phyloP scores from a whole-genome alignment of 1,284 basidiomycete genomes.

The Fomitopsis betulina region DNA sequence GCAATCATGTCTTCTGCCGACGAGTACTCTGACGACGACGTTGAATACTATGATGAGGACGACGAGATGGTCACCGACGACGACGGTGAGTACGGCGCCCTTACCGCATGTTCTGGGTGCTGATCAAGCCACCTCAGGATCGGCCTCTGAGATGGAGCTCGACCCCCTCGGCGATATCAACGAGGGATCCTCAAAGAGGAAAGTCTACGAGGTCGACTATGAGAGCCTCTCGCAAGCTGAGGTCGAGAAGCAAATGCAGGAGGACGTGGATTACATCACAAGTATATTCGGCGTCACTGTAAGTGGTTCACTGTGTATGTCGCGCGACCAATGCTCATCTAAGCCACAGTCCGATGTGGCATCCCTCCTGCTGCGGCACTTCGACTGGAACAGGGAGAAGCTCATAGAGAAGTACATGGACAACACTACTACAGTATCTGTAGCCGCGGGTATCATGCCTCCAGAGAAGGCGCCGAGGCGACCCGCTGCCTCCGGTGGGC shows the following conservation, averaged over 20 bases:
- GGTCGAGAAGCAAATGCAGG: conserved; percentile 73
- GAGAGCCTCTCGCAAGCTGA: conserved; percentile 69
- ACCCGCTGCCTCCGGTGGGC: conserved; percentile 8
- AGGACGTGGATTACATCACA: conserved; percentile 80
- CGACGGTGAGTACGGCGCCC: conserved; percentile 12
- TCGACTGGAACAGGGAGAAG: conserved; percentile 94
- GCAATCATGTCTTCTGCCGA: conserved; percentile 66
- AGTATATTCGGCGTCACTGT: conserved; percentile 84
- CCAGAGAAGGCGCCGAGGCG: conserved; percentile 24
- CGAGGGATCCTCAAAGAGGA: conserved; percentile 49
- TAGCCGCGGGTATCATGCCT: conserved; percentile 60
- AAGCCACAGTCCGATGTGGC: conserved; percentile 45
- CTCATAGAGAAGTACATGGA: conserved; percentile 97
- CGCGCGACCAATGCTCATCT: not conserved
- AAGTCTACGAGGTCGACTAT: conserved; percentile 76
- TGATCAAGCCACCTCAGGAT: conserved; percentile 28
- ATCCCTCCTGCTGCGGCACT: conserved; percentile 78
- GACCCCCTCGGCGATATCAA: conserved; percentile 60
- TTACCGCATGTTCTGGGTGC: conserved; percentile 4
- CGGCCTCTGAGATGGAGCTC: conserved; percentile 59
- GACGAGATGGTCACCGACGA: conserved; percentile 64
- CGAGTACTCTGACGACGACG: conserved; percentile 67
- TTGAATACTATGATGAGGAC: conserved; percentile 60
- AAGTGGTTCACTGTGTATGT: conserved; percentile 7
- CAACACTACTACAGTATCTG: conserved; percentile 66